Conservation (phyloP, 805 yeast species). For the Zygosaccharomyces pseudorouxii region DNA sequence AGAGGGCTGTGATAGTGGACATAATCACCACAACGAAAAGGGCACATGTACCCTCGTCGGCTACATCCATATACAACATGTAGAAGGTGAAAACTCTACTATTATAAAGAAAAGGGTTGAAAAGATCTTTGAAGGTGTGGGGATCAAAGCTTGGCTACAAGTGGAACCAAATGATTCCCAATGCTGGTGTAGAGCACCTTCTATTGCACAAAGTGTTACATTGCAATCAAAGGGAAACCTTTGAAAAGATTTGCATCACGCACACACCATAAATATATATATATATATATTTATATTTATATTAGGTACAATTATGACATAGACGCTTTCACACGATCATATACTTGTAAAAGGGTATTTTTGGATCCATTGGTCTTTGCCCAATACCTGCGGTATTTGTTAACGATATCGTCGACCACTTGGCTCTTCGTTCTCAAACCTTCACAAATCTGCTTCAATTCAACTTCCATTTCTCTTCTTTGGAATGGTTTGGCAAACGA, state of each 20-base stretch:
- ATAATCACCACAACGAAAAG: constrained; percentile 25
- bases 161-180: constrained; percentile 58
- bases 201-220: constrained; percentile 11
- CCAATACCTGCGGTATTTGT: constrained; percentile 51
- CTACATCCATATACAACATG: constrained; percentile 73
- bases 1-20: constrained; percentile 28
- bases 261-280: too few species aligned
- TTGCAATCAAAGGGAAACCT: constrained; percentile 9
- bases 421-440: constrained; percentile 52
- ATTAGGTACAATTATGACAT: constrained; percentile 9
- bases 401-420: constrained; percentile 53
- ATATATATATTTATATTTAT: background rate
- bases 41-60: constrained; percentile 52
- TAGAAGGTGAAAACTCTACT: constrained; percentile 58
- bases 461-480: constrained; percentile 67
- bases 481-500: constrained; percentile 86
- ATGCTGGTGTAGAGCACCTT: constrained; percentile 60
- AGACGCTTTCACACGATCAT: constrained; percentile 25
- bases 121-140: constrained; percentile 44
- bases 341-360: constrained; percentile 29
- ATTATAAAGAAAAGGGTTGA: constrained; percentile 58
- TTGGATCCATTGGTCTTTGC: constrained; percentile 28
- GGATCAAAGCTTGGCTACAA: constrained; percentile 57
- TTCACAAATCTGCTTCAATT: constrained; percentile 60
- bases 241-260: constrained; percentile 3